phyloP scores from a whole-genome alignment of 139 green algal species.

The Micractinium sp. region DNA sequence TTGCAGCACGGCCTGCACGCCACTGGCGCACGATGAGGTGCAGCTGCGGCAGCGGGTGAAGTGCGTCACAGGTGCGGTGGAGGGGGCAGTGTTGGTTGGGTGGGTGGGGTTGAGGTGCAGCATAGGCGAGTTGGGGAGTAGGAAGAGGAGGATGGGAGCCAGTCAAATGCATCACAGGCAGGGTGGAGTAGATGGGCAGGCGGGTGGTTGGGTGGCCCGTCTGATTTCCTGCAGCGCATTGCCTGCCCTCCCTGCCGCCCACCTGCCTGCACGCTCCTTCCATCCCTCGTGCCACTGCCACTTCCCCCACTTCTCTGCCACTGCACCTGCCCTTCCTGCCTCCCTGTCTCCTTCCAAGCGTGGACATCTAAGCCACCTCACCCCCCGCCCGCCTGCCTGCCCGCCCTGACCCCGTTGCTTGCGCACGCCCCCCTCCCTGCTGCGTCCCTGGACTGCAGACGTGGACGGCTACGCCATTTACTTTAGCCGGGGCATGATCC shows the following conservation, averaged over 20 bases:
- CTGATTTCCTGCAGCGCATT: not conserved
- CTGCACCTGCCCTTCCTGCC: not conserved
- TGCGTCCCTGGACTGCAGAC: slow-evolving; percentile 29
- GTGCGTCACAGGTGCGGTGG: slow-evolving; percentile 37
- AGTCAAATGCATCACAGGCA: not conserved
- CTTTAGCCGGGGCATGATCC: slow-evolving; percentile 74
- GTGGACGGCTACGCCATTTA: slow-evolving; percentile 76
- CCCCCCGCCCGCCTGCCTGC: no score
- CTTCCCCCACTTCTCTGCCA: not conserved
- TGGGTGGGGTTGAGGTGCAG: not conserved
- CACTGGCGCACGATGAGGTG: slow-evolving; percentile 62
- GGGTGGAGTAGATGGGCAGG: not conserved
- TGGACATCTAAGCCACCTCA: not conserved
- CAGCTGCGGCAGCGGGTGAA: slow-evolving; percentile 68
- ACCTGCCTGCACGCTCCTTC: not conserved
- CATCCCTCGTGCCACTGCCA: not conserved
- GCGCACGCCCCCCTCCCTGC: not conserved
- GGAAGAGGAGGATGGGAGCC: no score
- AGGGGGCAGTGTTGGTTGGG: not conserved
- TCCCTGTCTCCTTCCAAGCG: not conserved
- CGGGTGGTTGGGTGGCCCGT: not conserved
- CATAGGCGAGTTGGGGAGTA: not conserved
- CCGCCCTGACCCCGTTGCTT: not conserved
- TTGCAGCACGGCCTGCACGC: slow-evolving; percentile 70
- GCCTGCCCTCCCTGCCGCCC: not conserved